These are phyloP conservation scores for Leucoagaricus sp. DNA, from an alignment of 1,284 basidiomycete genomes.

Conservation along the genomic window DNA sequence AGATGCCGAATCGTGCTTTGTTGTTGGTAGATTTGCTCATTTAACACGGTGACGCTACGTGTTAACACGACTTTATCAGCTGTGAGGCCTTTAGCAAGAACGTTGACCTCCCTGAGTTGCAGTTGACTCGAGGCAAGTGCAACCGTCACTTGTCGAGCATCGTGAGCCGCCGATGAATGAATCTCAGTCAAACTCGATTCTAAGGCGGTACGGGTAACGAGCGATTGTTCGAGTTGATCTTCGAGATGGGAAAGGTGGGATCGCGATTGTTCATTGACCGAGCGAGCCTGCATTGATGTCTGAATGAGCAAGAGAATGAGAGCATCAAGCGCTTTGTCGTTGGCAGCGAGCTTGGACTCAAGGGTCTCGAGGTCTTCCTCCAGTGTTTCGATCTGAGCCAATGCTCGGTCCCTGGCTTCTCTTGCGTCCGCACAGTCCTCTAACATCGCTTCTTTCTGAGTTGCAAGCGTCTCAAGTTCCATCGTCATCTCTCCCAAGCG, in stretches of 20 bases:
- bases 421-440: constrained; percentile 77
- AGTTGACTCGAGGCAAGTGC: constrained; percentile 22
- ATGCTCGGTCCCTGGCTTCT: constrained; percentile 64
- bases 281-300: constrained; percentile 28
- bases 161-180: neutral
- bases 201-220: constrained; percentile 1
- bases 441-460: constrained; percentile 75
- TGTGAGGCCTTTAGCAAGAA: neutral
- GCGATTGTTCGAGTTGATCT: neutral
- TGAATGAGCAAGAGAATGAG: constrained; percentile 39
- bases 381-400: constrained; percentile 53
- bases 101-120: neutral
- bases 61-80: neutral
- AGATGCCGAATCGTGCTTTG: neutral
- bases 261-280: neutral
- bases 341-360: constrained; percentile 36
- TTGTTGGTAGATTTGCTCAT: neutral
- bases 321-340: constrained; percentile 31
- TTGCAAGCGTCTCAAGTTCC: constrained; percentile 63
- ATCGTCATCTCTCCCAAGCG: constrained; percentile 63
- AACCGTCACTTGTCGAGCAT: constrained; percentile 18
- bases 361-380: constrained; percentile 49
- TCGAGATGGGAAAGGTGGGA: neutral
- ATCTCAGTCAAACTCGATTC: constrained; percentile 16
- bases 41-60: neutral